Base-by-base conservation (phyloP, 2,329 filamentous ascomycete species). In the Falciphora oryzae region DNA sequence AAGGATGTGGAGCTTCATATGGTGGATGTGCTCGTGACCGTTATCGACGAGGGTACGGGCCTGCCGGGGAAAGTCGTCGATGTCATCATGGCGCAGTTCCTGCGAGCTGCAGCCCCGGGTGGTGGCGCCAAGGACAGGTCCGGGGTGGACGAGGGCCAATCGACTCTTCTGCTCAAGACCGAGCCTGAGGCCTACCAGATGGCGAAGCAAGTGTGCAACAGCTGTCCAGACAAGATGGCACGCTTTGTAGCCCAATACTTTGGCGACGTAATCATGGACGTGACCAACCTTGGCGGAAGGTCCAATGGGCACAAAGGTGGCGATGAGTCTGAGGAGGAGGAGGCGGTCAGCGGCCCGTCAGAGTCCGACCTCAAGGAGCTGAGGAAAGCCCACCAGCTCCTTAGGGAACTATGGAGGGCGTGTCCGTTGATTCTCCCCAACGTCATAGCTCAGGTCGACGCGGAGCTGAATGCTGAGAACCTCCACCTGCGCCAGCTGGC, bases 201-300 rank as follows among this genome's bases (percentile, higher is more conserved):
- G 90, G 94, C 95, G 28, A 96, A 96, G 77, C 91, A 91, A 2
- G 89, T 99, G 59, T 99, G 95, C 79, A 95, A 93, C 71, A 85
- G 85, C 25, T 96, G 89, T 70, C 87, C 91, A 0, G 94, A 97
- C 70, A 96, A 96, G 76, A 97, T 99, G 94, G 89, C 92, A 1
- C 89, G 93, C 67, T 92, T 96, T 69, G 89, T 98, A 65, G 94
- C 92, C 69, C 93, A 96, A 72, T 99, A 98, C 75, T 99, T 99
- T 75, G 96, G 93, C 76, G 93, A 96, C 65, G 93, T 98, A 63
- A 96, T 99, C 65, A 88, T 98, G 67, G 93, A 97, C 73, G 91
- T 93, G 4, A 93, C 88, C 53, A 85, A 80, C 16, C 82, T 85
- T 59, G 80, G 79, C 27, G 79, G 79, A 5, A 81, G 83, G 69